A percentile compares a stretch with the other conserved stretches of the same genome.
Conservation (phyloP, 1,284 basidiomycete genomes). For the Vanrija sp. region DNA sequence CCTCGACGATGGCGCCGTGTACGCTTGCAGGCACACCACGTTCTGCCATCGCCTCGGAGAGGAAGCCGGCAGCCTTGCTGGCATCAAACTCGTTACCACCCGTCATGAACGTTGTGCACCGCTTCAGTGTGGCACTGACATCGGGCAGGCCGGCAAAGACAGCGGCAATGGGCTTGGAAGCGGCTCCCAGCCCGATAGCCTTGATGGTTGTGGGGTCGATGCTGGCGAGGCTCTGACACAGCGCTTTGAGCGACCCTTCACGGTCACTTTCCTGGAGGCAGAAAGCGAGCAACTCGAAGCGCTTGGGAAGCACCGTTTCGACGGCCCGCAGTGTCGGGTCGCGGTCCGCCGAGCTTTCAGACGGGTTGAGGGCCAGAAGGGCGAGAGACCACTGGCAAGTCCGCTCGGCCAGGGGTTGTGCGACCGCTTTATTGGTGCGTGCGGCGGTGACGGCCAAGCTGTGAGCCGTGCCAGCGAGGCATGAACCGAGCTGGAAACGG, state of each 20-base stretch:
- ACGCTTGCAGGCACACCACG: constrained; percentile 1
- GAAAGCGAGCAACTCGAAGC: constrained; percentile 74
- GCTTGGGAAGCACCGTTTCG: constrained; percentile 39
- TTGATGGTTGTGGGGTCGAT: background rate
- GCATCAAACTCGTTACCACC: background rate
- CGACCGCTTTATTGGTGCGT: constrained; percentile 24
- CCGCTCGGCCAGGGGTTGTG: constrained; percentile 26
- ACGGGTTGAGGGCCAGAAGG: constrained; percentile 2
- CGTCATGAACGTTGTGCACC: constrained; percentile 10
- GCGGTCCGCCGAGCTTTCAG: constrained; percentile 5
- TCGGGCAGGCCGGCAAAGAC: constrained; percentile 13
- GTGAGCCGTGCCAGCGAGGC: constrained; percentile 8
- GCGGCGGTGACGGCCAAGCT: constrained; percentile 34
- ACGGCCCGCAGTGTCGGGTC: background rate
- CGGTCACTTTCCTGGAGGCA: constrained; percentile 67
- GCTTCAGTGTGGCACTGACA: constrained; percentile 11
- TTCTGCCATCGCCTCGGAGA: constrained; percentile 3
- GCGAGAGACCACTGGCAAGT: constrained; percentile 28
- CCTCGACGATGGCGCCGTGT: constrained; percentile 28
- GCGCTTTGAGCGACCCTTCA: constrained; percentile 20
- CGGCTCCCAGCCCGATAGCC: constrained; percentile 2
- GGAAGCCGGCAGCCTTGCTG: constrained; percentile 1
- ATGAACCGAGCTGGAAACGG: background rate
- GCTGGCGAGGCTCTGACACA: constrained; percentile 13
- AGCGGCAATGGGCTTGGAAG: background rate